These are phyloP conservation scores for Talaromyces funiculosus DNA, from an alignment of 2,329 filamentous ascomycete genomes.

Conservation along the genomic window DNA sequence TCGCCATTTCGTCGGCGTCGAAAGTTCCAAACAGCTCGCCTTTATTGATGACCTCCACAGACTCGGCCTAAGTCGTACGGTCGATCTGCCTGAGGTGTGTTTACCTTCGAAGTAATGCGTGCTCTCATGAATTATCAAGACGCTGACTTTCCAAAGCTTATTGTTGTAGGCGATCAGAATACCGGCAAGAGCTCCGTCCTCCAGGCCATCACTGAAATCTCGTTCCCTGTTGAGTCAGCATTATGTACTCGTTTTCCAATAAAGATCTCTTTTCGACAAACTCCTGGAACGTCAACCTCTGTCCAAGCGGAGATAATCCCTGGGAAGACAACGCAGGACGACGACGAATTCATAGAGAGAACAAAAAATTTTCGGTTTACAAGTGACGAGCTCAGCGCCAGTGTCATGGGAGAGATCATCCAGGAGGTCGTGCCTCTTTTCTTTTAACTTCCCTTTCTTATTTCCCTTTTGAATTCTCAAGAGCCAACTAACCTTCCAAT, in stretches of 20 bases:
- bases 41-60: constrained; percentile 18
- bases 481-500: neutral
- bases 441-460: too few species aligned
- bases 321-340: constrained; percentile 7
- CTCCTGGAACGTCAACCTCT: constrained; percentile 6
- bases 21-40: constrained; percentile 35
- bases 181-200: constrained; percentile 60
- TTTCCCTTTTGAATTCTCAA: neutral
- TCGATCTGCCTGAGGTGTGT: constrained; percentile 17
- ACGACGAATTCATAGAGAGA: constrained; percentile 6
- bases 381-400: neutral
- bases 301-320: constrained; percentile 15
- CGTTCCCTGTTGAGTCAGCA: constrained; percentile 55
- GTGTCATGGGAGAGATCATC: neutral
- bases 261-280: constrained; percentile 49
- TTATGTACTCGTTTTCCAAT: constrained; percentile 61
- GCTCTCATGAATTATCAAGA: neutral
- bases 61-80: constrained; percentile 16
- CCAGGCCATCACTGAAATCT: constrained; percentile 57
- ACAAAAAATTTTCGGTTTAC: constrained; percentile 6
- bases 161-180: constrained; percentile 57
- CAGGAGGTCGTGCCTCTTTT: constrained; percentile 2
- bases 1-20: constrained; percentile 46
- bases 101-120: neutral
- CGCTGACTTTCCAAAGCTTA: constrained; percentile 37